These are phyloP conservation scores for Ustilago cynodontis DNA, from an alignment of 1,284 basidiomycete genomes.

Conservation along the genomic window DNA sequence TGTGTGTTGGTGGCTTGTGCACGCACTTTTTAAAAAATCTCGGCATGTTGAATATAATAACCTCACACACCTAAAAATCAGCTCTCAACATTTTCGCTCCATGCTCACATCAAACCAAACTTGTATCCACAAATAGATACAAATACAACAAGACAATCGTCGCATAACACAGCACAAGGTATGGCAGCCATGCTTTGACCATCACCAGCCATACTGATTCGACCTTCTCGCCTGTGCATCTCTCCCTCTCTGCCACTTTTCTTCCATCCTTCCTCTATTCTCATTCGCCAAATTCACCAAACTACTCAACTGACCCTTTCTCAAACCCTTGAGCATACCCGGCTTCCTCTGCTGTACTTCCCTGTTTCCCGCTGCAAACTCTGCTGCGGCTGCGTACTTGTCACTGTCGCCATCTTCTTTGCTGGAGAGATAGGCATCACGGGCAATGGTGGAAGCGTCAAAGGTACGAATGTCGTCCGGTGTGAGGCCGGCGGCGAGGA, in stretches of 20 bases:
- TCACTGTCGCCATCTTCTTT: constrained; percentile 26
- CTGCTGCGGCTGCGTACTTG: constrained; percentile 43
- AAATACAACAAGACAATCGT: neutral
- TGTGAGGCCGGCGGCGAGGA: constrained; percentile 22
- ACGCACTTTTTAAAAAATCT: neutral
- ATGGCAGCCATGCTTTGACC: no score
- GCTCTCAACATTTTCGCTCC: neutral
- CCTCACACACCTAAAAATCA: constrained; percentile 9
- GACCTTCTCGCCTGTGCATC: constrained; percentile 25
- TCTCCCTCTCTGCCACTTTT: constrained; percentile 54
- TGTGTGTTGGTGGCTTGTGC: constrained; percentile 33
- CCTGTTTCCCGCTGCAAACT: constrained; percentile 36
- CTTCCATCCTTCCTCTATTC: constrained; percentile 54
- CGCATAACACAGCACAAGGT: neutral
- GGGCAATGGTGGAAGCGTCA: constrained; percentile 55
- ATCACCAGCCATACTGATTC: constrained; percentile 41
- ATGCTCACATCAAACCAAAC: neutral
- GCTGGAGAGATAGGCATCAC: constrained; percentile 26
- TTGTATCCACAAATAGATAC: neutral
- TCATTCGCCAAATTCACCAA: constrained; percentile 62
- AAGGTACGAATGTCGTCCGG: constrained; percentile 31
- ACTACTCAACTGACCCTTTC: constrained; percentile 62
- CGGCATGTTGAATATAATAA: neutral
- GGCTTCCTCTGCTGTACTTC: constrained; percentile 40
- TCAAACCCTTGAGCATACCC: constrained; percentile 53